Base-by-base conservation (phyloP, 345 rosid genomes). In the Dovyalis caffra region DNA sequence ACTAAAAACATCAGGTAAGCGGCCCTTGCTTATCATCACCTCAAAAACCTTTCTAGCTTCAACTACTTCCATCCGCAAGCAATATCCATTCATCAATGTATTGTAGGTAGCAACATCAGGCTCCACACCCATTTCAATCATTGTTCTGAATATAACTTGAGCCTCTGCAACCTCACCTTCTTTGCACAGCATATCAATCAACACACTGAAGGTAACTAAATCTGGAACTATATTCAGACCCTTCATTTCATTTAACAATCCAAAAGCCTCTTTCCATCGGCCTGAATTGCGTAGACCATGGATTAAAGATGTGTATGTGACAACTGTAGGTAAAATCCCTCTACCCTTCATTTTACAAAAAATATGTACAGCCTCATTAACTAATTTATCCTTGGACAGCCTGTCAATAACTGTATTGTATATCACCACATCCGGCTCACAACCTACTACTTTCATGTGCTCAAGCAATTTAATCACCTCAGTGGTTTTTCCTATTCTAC, bases 271-370 rank as follows among this genome's bases (percentile, higher is more conserved):
- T 49, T 68, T 72, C 40, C 66, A 66, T 5, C 77, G 29, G 33
- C 74, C 69, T 12, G 35, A 21, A 43, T 37, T 51, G 63, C 81
- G 76, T 23, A 78, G 65, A 26, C 81, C 79, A 33, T 74, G 53
- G 75, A 85, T 79, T 68, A 82, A 68, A 7, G 81, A 76, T 53
- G 64, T 72, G 57, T 77, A 84, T 64, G 73, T 68, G 80, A 79
- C 66, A 67, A 74, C 79, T 74, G 79, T 79, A 25, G 83, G 79
- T 32, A 7, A 15, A 63, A 77, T 74, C 9, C 79, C 81, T 32
- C 25, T 56, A 26, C 66, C 29, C 37, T 60, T 74, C 83, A 84
- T 81, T 62, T 81, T 72, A 32, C 1, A 20, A 29, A 84, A 71
- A 63, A 32, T 70, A 16, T 60, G 38, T n/a, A 35, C 34, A 0